Percentiles rank a stretch among this genome's conserved stretches.
Conservation (phyloP, 352 stramenopile species). For the Thalassiosira exigua region DNA sequence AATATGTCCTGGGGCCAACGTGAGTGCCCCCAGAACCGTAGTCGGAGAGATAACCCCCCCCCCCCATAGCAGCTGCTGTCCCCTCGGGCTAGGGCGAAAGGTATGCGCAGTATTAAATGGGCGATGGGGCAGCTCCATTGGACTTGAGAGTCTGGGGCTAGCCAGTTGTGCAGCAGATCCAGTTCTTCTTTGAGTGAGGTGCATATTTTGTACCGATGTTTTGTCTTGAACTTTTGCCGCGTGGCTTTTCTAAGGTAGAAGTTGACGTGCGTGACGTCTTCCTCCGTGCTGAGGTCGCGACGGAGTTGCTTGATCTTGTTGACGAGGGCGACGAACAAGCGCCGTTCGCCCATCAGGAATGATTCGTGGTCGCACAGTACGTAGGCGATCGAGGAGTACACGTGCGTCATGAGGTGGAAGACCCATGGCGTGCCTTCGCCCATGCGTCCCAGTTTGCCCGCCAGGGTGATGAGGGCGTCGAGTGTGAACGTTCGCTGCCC, state of each 20-base stretch:
- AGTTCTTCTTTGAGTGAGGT: constrained; percentile 23
- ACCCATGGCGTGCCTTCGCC: constrained; percentile 27
- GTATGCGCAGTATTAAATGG: constrained; percentile 15
- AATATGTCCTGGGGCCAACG: constrained; percentile 12
- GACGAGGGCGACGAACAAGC: neutral
- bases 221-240: constrained; percentile 9
- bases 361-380: constrained; percentile 15
- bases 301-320: constrained; percentile 1
- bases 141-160: constrained; percentile 3
- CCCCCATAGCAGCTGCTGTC: constrained; percentile 24
- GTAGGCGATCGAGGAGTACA: constrained; percentile 21
- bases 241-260: constrained; percentile 4
- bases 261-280: neutral
- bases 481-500: neutral
- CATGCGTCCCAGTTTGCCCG: constrained; percentile 16
- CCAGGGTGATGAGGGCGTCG: neutral
- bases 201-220: constrained; percentile 19
- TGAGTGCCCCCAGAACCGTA: constrained; percentile 17
- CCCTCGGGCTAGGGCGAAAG: neutral
- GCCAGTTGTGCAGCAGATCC: constrained; percentile 7
- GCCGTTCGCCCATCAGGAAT: neutral
- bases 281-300: neutral
- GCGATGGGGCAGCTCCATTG: constrained; percentile 13
- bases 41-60: constrained; percentile 14
- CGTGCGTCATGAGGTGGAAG: constrained; percentile 27